Evolutionary conservation across 257 asterid genomes (phyloP).

Genomic region (Nicotiana knightiana): DNA sequence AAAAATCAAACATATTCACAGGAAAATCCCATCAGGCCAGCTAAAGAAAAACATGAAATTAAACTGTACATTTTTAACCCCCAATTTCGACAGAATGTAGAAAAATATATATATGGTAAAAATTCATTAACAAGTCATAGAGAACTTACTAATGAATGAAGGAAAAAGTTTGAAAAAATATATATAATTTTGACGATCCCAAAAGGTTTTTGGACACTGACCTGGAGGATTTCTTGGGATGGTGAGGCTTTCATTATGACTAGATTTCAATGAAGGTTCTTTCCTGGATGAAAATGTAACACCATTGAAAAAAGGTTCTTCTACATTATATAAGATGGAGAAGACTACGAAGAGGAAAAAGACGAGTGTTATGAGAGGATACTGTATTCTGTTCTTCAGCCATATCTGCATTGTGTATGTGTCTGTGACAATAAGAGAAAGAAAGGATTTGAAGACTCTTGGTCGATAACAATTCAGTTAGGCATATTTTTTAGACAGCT

Average conservation of each 20-base stretch:
- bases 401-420: constrained; percentile 38
- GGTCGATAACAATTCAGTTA: not conserved
- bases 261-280: constrained; percentile 16
- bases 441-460: not conserved
- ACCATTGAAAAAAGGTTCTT: constrained; percentile 26
- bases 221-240: constrained; percentile 35
- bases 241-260: constrained; percentile 14
- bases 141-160: not conserved
- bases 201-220: constrained; percentile 4
- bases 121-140: not conserved
- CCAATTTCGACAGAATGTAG: not conserved
- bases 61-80: not conserved
- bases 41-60: not conserved
- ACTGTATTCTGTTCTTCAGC: constrained; percentile 46
- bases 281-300: constrained; percentile 15
- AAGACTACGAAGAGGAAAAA: constrained; percentile 43
- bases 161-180: not conserved
- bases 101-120: not conserved
- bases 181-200: constrained; percentile 5
- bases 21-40: not conserved
- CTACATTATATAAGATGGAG: constrained; percentile 47
- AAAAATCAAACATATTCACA: not conserved
- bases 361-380: constrained; percentile 48
- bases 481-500: not conserved
- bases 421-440: not conserved